Conservation (phyloP, 306 rosid genomes). For the Prunus mira region DNA sequence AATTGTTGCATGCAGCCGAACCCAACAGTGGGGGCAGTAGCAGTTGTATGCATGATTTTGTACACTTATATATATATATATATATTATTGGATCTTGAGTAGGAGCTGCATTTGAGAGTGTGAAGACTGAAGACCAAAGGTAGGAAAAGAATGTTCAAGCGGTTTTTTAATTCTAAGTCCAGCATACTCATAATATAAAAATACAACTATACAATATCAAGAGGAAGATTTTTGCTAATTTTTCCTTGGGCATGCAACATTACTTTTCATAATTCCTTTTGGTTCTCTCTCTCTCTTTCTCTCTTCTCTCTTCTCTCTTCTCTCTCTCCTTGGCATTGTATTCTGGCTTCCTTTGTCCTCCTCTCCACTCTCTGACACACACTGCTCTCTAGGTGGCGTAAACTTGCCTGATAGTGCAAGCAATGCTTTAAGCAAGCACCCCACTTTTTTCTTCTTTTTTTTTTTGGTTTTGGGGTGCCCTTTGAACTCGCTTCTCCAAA, state of each 20-base stretch:
- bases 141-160: not conserved
- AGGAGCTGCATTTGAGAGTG: not conserved
- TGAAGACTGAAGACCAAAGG: not conserved
- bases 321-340: conserved; percentile 52
- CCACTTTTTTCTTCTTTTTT: conserved; percentile 9
- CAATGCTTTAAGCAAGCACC: conserved; percentile 49
- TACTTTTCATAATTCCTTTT: conserved; percentile 15
- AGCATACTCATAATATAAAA: too few species aligned
- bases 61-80: too few species aligned
- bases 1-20: not conserved
- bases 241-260: not conserved
- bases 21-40: not conserved
- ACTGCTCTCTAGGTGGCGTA: conserved; percentile 34
- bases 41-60: not conserved
- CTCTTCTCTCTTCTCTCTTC: not conserved
- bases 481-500: conserved; percentile 12
- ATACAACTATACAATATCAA: not conserved
- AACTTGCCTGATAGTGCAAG: conserved; percentile 74
- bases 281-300: conserved; percentile 11
- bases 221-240: not conserved
- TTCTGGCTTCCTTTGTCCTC: conserved; percentile 34
- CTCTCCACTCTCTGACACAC: conserved; percentile 15
- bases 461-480: not conserved
- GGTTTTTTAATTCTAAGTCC: too few species aligned
- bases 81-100: not conserved